Evolutionary conservation across 1,139 yeast genomes (phyloP).

Genomic region (Yamadazyma mexicana): DNA sequence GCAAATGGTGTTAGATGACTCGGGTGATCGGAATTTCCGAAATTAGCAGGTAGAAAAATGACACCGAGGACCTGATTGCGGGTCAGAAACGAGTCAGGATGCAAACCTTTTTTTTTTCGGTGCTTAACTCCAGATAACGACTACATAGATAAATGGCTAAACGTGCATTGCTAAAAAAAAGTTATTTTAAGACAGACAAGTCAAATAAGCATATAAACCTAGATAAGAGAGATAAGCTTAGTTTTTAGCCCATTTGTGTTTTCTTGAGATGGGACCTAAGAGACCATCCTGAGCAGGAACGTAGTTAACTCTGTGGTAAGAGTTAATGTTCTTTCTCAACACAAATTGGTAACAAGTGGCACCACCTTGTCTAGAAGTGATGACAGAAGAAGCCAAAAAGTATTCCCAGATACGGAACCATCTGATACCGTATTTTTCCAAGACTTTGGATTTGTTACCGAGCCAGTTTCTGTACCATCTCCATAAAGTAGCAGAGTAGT

Average conservation of each 20-base stretch:
- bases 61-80: slow-evolving; percentile 2
- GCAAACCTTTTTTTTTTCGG: not conserved
- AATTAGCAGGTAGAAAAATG: not conserved
- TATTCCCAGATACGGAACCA: slow-evolving; percentile 96
- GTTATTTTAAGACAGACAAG: not conserved
- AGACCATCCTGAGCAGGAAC: slow-evolving; percentile 79
- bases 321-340: slow-evolving; percentile 84
- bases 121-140: slow-evolving; percentile 1
- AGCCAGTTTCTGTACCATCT: slow-evolving; percentile 96
- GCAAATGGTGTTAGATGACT: not conserved
- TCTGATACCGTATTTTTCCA: slow-evolving; percentile 79
- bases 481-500: slow-evolving; percentile 89
- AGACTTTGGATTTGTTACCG: slow-evolving; percentile 74
- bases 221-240: not conserved
- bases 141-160: not conserved
- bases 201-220: too few relatives aligned
- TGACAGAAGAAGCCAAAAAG: slow-evolving; percentile 79
- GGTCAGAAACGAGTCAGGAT: slow-evolving; percentile 4
- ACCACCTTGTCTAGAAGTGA: slow-evolving; percentile 89
- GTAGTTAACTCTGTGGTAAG: slow-evolving; percentile 81
- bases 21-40: slow-evolving; percentile 13
- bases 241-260: slow-evolving; percentile 42
- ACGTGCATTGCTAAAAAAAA: too few relatives aligned
- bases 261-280: slow-evolving; percentile 58
- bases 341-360: slow-evolving; percentile 92